Evolutionary conservation across 805 yeast species (phyloP), one percentile per base, ranked within the genome.

Genomic region (Saccharomycopsis vini): DNA sequence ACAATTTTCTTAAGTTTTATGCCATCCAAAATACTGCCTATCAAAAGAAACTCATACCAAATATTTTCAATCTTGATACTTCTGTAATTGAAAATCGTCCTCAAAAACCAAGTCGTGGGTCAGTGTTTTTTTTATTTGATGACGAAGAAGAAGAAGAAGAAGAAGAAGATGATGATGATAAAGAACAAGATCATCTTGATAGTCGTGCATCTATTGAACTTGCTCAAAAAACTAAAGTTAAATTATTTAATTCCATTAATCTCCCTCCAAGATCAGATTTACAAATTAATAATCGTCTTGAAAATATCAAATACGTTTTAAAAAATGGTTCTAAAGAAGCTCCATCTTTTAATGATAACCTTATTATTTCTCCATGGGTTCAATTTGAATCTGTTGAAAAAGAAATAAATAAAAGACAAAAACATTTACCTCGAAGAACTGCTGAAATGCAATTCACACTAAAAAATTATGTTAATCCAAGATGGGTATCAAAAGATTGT

Each of bases 391-490:
- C n/a, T n/a, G n/a, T n/a, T n/a, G n/a, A n/a, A n/a, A n/a, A n/a
- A n/a, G n/a, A n/a, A n/a, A n/a, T n/a, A n/a, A n/a, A n/a, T n/a
- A n/a, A n/a, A n/a, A n/a, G n/a, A n/a, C n/a, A n/a, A n/a, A n/a
- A n/a, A n/a, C n/a, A n/a, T n/a, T n/a, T n/a, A n/a, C n/a, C n/a
- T n/a, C n/a, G n/a, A n/a, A n/a, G n/a, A n/a, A n/a, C n/a, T n/a
- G n/a, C n/a, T n/a, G n/a, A n/a, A n/a, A n/a, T n/a, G n/a, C n/a
- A n/a, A n/a, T 73, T 64, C 50, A 71, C 76, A 12, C 71, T 68
- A 15, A 70, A 67, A 50, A 75, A 75, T 5, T 72, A 77, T 75
- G 61, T 63, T 45, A 66, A 72, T 50, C 54, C 63, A 41, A 53
- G 74, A 42, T 72, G 77, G 77, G n/a, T n/a, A n/a, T n/a, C n/a